Evolutionary conservation across 2,329 filamentous ascomycete genomes (phyloP), one percentile per base, ranked within the genome.

Genomic region (Colletotrichum agaves): DNA sequence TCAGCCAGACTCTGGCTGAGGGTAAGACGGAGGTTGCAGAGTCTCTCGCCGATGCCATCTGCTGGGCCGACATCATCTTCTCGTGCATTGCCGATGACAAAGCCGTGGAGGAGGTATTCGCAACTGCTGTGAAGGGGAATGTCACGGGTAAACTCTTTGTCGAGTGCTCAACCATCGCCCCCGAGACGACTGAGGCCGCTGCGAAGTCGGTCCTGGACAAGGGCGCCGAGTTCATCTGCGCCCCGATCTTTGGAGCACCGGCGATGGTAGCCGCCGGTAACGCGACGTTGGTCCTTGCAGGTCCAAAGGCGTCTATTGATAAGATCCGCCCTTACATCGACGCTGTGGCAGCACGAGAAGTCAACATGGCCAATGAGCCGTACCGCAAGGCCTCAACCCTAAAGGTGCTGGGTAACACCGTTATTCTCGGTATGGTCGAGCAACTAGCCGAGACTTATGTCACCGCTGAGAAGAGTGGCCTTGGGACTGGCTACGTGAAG

Each of bases 131-230:
- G 3, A 73, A 85, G 53, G 75, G 80, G 17, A 81, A 88, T 64
- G 80, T 92, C 17, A 83, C 83, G 31, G 89, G 88, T 69, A 97
- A 97, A 81, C 82, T 96, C 15, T 90, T 97, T 72, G 86, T 97
- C 35, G 94, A 97, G 75, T 94, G 91, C 84, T 96, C 93, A 3
- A 97, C 94, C 27, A 88, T 97, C 39, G 92, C 96, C 77, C 94
- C 94, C 0, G 91, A 94, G 62, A 93, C 92, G 4, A 92, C 92
- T 1, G 87, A 92, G 69, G 83, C 83, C 27, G 78, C 93, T 3
- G 90, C 90, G 27, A 82, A 88, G 72, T 82, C 79, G 27, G 81
- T 91, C 67, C 81, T 82, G 12, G 83, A 77, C 2, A 84, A 84
- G 23, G 91, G 91, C 5, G 93, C 87, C 2, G 84, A 89, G 43